Evolutionary conservation across 768 basidiomycete genomes (phyloP).

Genomic region (Phlebiopsis gigantea): DNA sequence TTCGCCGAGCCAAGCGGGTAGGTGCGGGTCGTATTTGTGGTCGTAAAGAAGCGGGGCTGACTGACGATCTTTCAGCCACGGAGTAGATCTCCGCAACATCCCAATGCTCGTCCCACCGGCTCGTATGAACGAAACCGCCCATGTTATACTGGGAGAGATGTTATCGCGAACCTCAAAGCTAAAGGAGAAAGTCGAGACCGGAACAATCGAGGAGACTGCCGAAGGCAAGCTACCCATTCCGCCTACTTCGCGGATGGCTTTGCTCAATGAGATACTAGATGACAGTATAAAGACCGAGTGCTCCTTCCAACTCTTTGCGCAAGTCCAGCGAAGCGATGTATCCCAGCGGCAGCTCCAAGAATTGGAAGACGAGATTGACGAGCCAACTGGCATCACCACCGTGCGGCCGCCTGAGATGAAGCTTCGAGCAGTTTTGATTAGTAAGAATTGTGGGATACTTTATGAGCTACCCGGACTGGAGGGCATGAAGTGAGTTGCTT

Average conservation of each 20-base stretch:
- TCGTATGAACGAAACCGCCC: slow-evolving; percentile 52
- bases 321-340: slow-evolving; percentile 51
- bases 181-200: slow-evolving; percentile 58
- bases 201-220: slow-evolving; percentile 9
- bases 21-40: slow-evolving; percentile 13
- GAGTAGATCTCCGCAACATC: slow-evolving; percentile 61
- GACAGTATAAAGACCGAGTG: slow-evolving; percentile 48
- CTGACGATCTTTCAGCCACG: slow-evolving; percentile 31
- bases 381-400: slow-evolving; percentile 68
- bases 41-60: neutral
- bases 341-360: slow-evolving; percentile 56
- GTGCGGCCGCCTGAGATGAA: slow-evolving; percentile 48
- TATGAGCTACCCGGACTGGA: slow-evolving; percentile 60
- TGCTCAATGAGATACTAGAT: slow-evolving; percentile 28
- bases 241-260: neutral
- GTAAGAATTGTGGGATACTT: slow-evolving; percentile 75
- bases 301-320: slow-evolving; percentile 61
- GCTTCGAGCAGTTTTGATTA: slow-evolving; percentile 64
- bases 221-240: slow-evolving; percentile 6
- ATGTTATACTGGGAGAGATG: slow-evolving; percentile 55
- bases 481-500: slow-evolving; percentile 58
- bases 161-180: slow-evolving; percentile 52
- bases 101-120: slow-evolving; percentile 59
- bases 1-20: slow-evolving; percentile 63
- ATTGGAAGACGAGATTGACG: slow-evolving; percentile 67